Evolutionary conservation across 108 stramenopile species (phyloP), one percentile per base, ranked within the genome.

Genomic region (Conticribra weissflogii): DNA sequence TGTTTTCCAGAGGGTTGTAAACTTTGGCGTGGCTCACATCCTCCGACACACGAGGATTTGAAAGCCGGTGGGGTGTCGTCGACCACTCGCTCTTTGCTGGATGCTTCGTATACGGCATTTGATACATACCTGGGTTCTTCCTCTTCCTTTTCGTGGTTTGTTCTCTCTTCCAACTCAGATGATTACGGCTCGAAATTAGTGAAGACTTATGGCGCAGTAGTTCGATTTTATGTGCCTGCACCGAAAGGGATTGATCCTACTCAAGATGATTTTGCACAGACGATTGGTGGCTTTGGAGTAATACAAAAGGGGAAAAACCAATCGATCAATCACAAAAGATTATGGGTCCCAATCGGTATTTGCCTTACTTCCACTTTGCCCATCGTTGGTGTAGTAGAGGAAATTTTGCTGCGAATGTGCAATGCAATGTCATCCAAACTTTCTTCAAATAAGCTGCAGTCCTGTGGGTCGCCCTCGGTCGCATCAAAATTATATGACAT

Each of bases 91-190:
- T 72, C 81, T 25, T 83, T 62, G 21, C 36, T 41, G 5, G 36
- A 41, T 41, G 47, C 80, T 3, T 81, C 82, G n/a, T 66, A 78
- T 21, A 85, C 90, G 1, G 79, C 83, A 16, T 95, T 95, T 64
- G 93, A 95, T 55, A 83, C 85, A 30, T 90, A 85, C 62, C 71
- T 95, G 34, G 85, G 87, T 28, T 88, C 88, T 28, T 79, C 91
- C 1, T 85, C 91, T n/a, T 87, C 89, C 1, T 95, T 95, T 58
- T 83, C 86, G 7, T 95, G 93, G 93, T 95, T 91, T 65, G 91
- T 92, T 9, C 72, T 95, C 49, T 81, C 87, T 8, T 90, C 90
- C 1, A 95, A 90, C 54, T 88, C 88, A 17, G 90, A 95, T 53
- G 83, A 84, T 28, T 91, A 95, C 62, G 93, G 90, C 17, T 92